These are phyloP conservation scores for Hebeloma cylindrosporum DNA, from an alignment of 768 basidiomycete genomes.

Conservation along the genomic window DNA sequence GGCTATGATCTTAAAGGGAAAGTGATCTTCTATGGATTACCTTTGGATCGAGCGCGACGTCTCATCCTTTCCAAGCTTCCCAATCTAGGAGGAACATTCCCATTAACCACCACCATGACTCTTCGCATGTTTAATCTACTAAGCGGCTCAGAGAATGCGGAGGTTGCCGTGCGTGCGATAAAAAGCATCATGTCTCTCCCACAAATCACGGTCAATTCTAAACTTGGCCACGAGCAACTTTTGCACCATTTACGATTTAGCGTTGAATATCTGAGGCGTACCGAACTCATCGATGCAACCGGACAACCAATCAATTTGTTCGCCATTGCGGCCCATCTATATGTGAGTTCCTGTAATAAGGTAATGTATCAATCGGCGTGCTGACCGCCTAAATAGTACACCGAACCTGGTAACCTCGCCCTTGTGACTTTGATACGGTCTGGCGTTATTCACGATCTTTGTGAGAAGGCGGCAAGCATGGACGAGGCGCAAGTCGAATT, in stretches of 20 bases:
- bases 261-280: conserved; percentile 67
- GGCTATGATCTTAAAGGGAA: conserved; percentile 70
- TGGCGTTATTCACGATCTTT: conserved; percentile 60
- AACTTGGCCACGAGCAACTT: conserved; percentile 54
- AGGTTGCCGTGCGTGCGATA: conserved; percentile 48
- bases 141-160: conserved; percentile 55
- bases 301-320: conserved; percentile 62
- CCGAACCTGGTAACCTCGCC: conserved; percentile 71
- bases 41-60: conserved; percentile 62
- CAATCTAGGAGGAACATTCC: conserved; percentile 61
- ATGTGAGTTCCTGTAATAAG: conserved; percentile 28
- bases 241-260: conserved; percentile 68
- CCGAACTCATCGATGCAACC: conserved; percentile 48
- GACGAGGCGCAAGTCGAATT: conserved; percentile 48
- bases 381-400: conserved; percentile 37
- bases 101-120: conserved; percentile 62
- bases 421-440: conserved; percentile 55
- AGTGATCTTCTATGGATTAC: conserved; percentile 70
- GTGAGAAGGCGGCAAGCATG: conserved; percentile 36
- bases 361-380: background rate
- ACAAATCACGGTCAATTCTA: conserved; percentile 56
- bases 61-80: conserved; percentile 64
- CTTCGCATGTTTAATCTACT: conserved; percentile 67
- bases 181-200: conserved; percentile 55
- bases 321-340: conserved; percentile 53